These are phyloP conservation scores for Phaeosphaeria sp. DNA, from an alignment of 2,329 filamentous ascomycete species.

Conservation along the genomic window DNA sequence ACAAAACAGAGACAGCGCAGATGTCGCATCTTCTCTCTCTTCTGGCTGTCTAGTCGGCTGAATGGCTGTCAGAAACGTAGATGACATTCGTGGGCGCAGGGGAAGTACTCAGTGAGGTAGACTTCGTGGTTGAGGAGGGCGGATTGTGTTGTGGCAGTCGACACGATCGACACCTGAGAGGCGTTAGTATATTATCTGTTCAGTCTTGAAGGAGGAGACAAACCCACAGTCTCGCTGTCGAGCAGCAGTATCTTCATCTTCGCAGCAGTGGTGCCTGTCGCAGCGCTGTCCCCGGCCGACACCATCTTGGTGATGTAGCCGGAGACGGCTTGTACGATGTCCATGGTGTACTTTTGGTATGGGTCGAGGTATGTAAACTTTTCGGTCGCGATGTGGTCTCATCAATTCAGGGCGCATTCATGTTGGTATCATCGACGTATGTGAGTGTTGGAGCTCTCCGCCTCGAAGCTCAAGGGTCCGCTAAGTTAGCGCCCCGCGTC, in stretches of 20 bases:
- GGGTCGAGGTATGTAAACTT: not conserved
- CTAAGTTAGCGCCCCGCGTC: too few relatives aligned
- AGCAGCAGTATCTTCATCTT: conserved; percentile 99
- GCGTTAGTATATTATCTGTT: conserved; percentile 18
- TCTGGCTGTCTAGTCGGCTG: conserved; percentile 82
- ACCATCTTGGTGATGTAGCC: conserved; percentile 98
- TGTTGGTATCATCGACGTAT: not conserved
- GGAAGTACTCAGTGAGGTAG: conserved; percentile 81
- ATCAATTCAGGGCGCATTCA: not conserved
- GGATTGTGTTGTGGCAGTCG: conserved; percentile 94
- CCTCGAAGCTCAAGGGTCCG: too few relatives aligned
- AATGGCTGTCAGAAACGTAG: conserved; percentile 26
- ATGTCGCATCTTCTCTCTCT: conserved; percentile 97
- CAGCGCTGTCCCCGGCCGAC: conserved; percentile 76
- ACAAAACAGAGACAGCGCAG: conserved; percentile 92
- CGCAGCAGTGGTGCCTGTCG: conserved; percentile 71
- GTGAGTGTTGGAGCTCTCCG: not conserved
- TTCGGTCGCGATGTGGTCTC: not conserved
- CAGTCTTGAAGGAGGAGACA: conserved; percentile 47
- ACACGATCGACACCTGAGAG: conserved; percentile 80
- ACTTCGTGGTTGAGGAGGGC: conserved; percentile 94
- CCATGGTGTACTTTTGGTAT: conserved; percentile 65
- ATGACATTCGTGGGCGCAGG: conserved; percentile 7
- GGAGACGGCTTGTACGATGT: conserved; percentile 89
- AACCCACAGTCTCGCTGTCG: conserved; percentile 84